These are phyloP conservation scores for Fusarium sp. DNA, from an alignment of 2,329 filamentous ascomycete genomes.

Conservation along the genomic window DNA sequence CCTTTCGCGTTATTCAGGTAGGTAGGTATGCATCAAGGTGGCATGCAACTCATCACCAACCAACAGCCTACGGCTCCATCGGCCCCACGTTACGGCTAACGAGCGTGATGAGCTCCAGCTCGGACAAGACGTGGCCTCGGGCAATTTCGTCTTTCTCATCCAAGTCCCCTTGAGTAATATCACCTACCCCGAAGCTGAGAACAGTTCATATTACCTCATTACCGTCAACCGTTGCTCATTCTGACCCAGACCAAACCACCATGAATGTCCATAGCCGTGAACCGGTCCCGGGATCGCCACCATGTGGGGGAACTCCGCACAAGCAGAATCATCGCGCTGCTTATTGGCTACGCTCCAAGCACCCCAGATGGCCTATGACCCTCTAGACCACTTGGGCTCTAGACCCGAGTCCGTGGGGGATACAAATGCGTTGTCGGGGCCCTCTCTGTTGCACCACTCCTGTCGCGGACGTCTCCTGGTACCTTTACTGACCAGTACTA, in stretches of 20 bases:
- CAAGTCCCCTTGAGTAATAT: neutral
- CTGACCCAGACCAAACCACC: neutral
- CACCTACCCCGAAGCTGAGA: no score
- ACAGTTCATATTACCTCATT: no score
- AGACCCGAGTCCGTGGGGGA: slow-evolving; percentile 15
- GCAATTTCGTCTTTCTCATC: neutral
- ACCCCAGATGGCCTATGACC: slow-evolving; percentile 17
- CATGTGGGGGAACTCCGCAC: slow-evolving; percentile 24
- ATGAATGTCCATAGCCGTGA: slow-evolving; percentile 5
- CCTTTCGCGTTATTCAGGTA: neutral
- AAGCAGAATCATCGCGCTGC: neutral
- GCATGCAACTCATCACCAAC: neutral
- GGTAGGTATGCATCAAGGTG: neutral
- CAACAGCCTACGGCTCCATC: neutral
- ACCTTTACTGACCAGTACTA: neutral
- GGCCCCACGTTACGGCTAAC: neutral
- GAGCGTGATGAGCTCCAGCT: neutral
- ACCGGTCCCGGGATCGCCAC: slow-evolving; percentile 15
- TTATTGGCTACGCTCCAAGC: slow-evolving; percentile 7
- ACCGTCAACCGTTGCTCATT: no score
- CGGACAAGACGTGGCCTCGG: neutral
- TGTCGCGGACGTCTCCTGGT: neutral
- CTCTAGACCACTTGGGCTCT: slow-evolving; percentile 1
- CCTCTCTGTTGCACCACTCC: neutral
- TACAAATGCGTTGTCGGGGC: slow-evolving; percentile 33